These are phyloP conservation scores for Ceratobasidium sp. DNA, from an alignment of 1,284 basidiomycete genomes.

Conservation along the genomic window DNA sequence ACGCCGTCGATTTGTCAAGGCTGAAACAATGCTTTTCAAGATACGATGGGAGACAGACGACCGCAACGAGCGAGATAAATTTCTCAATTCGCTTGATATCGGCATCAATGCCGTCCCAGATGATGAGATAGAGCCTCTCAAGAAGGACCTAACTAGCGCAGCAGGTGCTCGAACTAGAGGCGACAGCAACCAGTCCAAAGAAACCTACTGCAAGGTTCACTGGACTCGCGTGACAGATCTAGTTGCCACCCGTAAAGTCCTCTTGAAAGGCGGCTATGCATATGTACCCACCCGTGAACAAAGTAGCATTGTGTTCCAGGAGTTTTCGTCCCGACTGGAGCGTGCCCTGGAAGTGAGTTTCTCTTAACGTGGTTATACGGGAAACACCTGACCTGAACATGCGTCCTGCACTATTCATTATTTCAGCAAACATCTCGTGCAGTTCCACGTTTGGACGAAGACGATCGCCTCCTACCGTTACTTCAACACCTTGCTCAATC, in stretches of 20 bases:
- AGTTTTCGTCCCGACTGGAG: slow-evolving; percentile 82
- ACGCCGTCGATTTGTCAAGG: slow-evolving; percentile 87
- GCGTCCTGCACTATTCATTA: slow-evolving; percentile 14
- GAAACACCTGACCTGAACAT: slow-evolving; percentile 35
- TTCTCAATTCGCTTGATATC: slow-evolving; percentile 81
- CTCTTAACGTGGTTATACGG: not conserved
- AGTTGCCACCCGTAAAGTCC: slow-evolving; percentile 85
- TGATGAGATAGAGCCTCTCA: slow-evolving; percentile 67
- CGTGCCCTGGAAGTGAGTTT: slow-evolving; percentile 78
- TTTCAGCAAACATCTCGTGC: slow-evolving; percentile 80
- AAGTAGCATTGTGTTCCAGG: slow-evolving; percentile 89
- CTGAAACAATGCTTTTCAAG: slow-evolving; percentile 87
- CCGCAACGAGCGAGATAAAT: slow-evolving; percentile 68
- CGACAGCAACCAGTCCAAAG: slow-evolving; percentile 50
- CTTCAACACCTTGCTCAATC: slow-evolving; percentile 94
- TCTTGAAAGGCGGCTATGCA: slow-evolving; percentile 85
- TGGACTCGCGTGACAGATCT: slow-evolving; percentile 97
- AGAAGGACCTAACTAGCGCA: slow-evolving; percentile 64
- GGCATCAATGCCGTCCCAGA: slow-evolving; percentile 78
- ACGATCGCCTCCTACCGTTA: slow-evolving; percentile 90
- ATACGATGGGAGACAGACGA: slow-evolving; percentile 84
- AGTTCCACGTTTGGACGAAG: slow-evolving; percentile 94
- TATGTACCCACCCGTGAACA: slow-evolving; percentile 88
- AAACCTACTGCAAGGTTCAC: slow-evolving; percentile 59
- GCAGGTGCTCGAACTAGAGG: slow-evolving; percentile 50